These are phyloP conservation scores for Cucumis variabilis DNA, from an alignment of 331 rosid species.

Conservation along the genomic window DNA sequence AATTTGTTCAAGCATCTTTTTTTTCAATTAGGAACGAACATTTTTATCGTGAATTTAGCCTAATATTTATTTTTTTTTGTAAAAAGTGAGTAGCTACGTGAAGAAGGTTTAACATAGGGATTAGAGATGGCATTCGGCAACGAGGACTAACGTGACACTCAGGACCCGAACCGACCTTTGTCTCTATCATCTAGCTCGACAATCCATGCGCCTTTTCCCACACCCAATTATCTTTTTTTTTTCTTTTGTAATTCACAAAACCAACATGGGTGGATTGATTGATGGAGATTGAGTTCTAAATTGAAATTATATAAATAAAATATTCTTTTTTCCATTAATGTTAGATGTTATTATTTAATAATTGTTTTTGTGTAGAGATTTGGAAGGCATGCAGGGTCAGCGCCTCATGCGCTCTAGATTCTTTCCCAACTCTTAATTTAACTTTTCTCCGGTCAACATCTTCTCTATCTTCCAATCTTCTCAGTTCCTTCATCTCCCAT, in stretches of 20 bases:
- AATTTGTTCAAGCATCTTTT: too few relatives aligned
- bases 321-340: too few relatives aligned
- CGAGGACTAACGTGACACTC: not conserved
- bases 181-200: not conserved
- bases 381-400: slow-evolving; percentile 27
- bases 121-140: not conserved
- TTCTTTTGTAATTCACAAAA: not conserved
- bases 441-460: slow-evolving; percentile 66
- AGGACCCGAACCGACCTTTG: not conserved
- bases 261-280: not conserved
- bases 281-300: not conserved
- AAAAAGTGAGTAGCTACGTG: not conserved
- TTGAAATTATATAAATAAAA: too few relatives aligned
- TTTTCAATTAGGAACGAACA: too few relatives aligned
- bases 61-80: too few relatives aligned
- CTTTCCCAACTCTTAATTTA: not conserved
- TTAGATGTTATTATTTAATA: not conserved
- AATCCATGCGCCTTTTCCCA: not conserved
- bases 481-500: slow-evolving; percentile 57
- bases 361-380: not conserved
- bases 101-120: not conserved
- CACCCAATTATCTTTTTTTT: not conserved
- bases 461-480: slow-evolving; percentile 70
- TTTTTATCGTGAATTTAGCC: too few relatives aligned
- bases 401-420: slow-evolving; percentile 34